Evolutionary conservation across 371 early-diverging fungal species (phyloP), one percentile per base, ranked within the genome.

Genomic region (Mycotypha africana): DNA sequence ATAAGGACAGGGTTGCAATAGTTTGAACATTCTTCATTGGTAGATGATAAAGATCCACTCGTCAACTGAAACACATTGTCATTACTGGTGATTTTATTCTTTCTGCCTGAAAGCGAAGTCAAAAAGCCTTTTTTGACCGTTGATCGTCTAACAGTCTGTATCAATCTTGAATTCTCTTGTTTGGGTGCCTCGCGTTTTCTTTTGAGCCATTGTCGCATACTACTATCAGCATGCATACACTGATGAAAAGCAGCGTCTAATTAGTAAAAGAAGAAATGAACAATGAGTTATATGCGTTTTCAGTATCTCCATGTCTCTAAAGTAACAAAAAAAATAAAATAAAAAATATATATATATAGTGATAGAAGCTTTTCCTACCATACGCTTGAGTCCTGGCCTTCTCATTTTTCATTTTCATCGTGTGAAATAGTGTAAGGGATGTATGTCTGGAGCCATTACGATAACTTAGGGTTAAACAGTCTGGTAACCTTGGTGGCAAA

Each of bases 341-440:
- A 28, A 28, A 28, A 28, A 28, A 36, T 37, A 45, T 23, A 25
- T n/a, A n/a, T n/a, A n/a, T n/a, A n/a, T n/a, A n/a, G n/a, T 28
- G 12, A 28, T 28, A 28, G 30, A 28, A 8, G 12, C 12, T 6
- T 28, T 8, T 28, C 51, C 34, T 61, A 72, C 73, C 53, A 36
- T 74, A 74, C 10, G 74, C 70, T 4, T 41, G 37, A 38, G 60
- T 42, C 31, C 74, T 58, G 38, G 64, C 60, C 7, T 28, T 17
- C 9, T 58, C 37, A 1, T 39, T 45, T 9, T 48, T 28, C 68
- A 70, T 63, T 33, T 74, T 70, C 74, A 74, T 74, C 0, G 68
- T 67, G 51, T 74, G 74, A 42, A 66, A 70, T 9, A 74, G 47
- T 4, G 74, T 74, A 9, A 74, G 47, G 6, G 60, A 58, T 23